These are phyloP conservation scores for Volvariella volvacea DNA, from an alignment of 1,284 basidiomycete genomes.

Conservation along the genomic window DNA sequence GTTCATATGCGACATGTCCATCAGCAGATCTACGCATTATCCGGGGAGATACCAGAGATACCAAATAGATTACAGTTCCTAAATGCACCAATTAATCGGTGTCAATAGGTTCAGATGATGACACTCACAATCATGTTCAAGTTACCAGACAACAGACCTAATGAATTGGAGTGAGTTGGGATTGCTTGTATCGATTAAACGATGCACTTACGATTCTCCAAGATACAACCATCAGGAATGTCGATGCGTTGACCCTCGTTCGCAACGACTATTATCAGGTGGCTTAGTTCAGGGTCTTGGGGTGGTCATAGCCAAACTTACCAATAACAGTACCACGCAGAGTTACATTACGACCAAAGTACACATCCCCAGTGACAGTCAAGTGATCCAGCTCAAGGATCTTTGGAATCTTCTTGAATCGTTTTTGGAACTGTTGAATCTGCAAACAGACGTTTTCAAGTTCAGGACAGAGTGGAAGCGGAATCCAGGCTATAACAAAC, in stretches of 20 bases:
- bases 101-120: not conserved
- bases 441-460: constrained; percentile 32
- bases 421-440: constrained; percentile 96
- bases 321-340: constrained; percentile 84
- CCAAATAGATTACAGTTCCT: constrained; percentile 25
- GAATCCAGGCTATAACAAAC: constrained; percentile 19
- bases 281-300: constrained; percentile 5
- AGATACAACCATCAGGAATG: constrained; percentile 90
- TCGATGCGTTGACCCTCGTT: constrained; percentile 94
- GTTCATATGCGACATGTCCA: not conserved
- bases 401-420: constrained; percentile 95
- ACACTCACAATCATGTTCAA: constrained; percentile 61
- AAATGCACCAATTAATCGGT: not conserved
- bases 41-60: not conserved
- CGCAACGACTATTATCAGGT: constrained; percentile 43
- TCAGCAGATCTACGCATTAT: not conserved
- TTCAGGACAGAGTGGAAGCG: not conserved
- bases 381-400: constrained; percentile 94
- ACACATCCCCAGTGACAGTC: constrained; percentile 94
- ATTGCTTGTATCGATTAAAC: not conserved
- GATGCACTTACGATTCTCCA: constrained; percentile 78
- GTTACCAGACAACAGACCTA: constrained; percentile 58
- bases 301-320: constrained; percentile 17
- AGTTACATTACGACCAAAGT: constrained; percentile 91
- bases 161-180: constrained; percentile 4